These are phyloP conservation scores for Kalmanozyma brasiliensis DNA, from an alignment of 1,284 basidiomycete genomes.

Conservation along the genomic window DNA sequence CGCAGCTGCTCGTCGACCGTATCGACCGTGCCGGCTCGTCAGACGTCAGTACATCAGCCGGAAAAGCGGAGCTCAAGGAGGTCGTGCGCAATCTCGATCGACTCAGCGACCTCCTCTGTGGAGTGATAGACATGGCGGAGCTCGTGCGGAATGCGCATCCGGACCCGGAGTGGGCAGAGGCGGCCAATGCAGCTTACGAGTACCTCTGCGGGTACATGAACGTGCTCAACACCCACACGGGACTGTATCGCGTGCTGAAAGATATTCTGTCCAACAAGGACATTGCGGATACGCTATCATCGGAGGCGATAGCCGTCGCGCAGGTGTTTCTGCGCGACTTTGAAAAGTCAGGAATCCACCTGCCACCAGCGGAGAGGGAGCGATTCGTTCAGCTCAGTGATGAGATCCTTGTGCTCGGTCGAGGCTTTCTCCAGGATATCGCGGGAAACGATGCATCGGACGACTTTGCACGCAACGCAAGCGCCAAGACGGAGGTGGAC, in stretches of 20 bases:
- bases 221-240: conserved; percentile 92
- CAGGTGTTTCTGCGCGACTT: conserved; percentile 95
- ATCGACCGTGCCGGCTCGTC: conserved; percentile 53
- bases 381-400: conserved; percentile 91
- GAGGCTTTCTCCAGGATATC: conserved; percentile 78
- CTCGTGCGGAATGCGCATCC: conserved; percentile 93
- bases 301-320: conserved; percentile 74
- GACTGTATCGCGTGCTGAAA: conserved; percentile 74
- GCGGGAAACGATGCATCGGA: conserved; percentile 48
- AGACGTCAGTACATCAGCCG: conserved; percentile 16
- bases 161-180: conserved; percentile 81
- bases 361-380: conserved; percentile 80
- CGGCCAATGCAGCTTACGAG: conserved; percentile 88
- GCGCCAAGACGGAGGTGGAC: conserved; percentile 18
- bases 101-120: conserved; percentile 92
- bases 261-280: conserved; percentile 67
- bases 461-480: conserved; percentile 37
- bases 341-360: conserved; percentile 93
- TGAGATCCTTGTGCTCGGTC: conserved; percentile 86
- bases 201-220: conserved; percentile 97
- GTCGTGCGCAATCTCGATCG: conserved; percentile 75
- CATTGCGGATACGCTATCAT: conserved; percentile 62
- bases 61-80: conserved; percentile 44
- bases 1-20: conserved; percentile 64
- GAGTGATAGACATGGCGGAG: conserved; percentile 95